phyloP scores from a whole-genome alignment of 2,329 filamentous ascomycete genomes.

The Myriosclerotinia scirpicola region DNA sequence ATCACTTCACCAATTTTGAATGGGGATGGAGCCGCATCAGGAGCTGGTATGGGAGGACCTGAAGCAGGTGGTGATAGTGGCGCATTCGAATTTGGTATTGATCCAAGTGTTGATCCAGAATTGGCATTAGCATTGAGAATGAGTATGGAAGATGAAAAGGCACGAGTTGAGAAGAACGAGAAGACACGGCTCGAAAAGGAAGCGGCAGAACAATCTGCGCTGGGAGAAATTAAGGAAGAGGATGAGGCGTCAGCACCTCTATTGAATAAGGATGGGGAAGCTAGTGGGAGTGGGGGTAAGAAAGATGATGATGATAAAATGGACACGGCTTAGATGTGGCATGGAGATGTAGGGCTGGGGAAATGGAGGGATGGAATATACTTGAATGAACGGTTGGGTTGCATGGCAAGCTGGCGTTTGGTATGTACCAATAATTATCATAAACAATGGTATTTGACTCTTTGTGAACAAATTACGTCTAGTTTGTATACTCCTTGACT shows the following conservation, averaged over 20 bases:
- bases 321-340: conserved; percentile 70
- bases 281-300: conserved; percentile 59
- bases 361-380: conserved; percentile 84
- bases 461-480: conserved; percentile 24
- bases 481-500: conserved; percentile 10
- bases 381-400: conserved; percentile 48
- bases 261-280: conserved; percentile 62
- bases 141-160: conserved; percentile 98
- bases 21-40: conserved; percentile 68
- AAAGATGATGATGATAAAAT: conserved; percentile 73
- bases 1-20: conserved; percentile 86
- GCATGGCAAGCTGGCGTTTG: conserved; percentile 41
- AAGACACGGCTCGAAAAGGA: conserved; percentile 60
- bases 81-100: conserved; percentile 83
- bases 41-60: conserved; percentile 52
- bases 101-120: conserved; percentile 89
- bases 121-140: conserved; percentile 91
- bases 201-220: conserved; percentile 67
- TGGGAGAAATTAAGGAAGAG: conserved; percentile 83
- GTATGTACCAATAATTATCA: conserved; percentile 41
- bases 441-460: conserved; percentile 27
- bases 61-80: conserved; percentile 56
- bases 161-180: conserved; percentile 82
- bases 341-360: conserved; percentile 50
- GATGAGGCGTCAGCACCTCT: conserved; percentile 65